Percentiles rank a stretch among this genome's conserved stretches.
phyloP scores from a whole-genome alignment of 345 rosid species.

The Moricandia moricandioides region DNA sequence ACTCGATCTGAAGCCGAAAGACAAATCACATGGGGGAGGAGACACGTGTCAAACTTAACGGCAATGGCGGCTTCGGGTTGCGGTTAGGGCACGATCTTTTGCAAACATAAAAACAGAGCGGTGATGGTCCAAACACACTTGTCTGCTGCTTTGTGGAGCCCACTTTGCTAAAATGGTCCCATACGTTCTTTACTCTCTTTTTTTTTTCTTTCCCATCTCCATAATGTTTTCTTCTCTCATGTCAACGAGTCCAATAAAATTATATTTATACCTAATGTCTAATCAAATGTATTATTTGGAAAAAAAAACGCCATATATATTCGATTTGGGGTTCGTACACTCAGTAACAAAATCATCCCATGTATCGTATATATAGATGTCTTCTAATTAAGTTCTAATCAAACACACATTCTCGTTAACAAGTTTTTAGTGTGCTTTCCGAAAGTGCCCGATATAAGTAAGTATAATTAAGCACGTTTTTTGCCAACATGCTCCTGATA shows the following conservation, averaged over 20 bases:
- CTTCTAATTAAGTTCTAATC: too few species aligned
- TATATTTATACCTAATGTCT: neutral
- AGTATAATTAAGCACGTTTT: too few species aligned
- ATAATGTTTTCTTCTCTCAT: slow-evolving; percentile 10
- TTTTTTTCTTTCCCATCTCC: neutral
- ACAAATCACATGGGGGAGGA: slow-evolving; percentile 34
- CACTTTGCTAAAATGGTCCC: neutral
- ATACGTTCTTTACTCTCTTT: slow-evolving; percentile 1
- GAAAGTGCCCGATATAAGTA: too few species aligned
- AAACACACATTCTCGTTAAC: too few species aligned
- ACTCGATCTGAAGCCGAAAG: neutral
- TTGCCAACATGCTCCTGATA: too few species aligned
- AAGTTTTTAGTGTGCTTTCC: too few species aligned
- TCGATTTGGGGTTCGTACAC: too few species aligned
- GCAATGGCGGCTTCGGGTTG: slow-evolving; percentile 35
- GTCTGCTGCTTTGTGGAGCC: slow-evolving; percentile 33
- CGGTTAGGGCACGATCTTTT: slow-evolving; percentile 39
- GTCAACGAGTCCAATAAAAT: neutral
- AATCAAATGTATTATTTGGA: neutral
- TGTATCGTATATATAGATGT: too few species aligned
- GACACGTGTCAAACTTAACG: slow-evolving; percentile 28
- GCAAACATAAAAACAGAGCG: slow-evolving; percentile 28
- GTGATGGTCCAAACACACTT: slow-evolving; percentile 41
- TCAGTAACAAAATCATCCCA: too few species aligned
- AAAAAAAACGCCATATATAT: neutral